phyloP scores from a whole-genome alignment of 1,284 basidiomycete genomes.

The Hemileia vastatrix region DNA sequence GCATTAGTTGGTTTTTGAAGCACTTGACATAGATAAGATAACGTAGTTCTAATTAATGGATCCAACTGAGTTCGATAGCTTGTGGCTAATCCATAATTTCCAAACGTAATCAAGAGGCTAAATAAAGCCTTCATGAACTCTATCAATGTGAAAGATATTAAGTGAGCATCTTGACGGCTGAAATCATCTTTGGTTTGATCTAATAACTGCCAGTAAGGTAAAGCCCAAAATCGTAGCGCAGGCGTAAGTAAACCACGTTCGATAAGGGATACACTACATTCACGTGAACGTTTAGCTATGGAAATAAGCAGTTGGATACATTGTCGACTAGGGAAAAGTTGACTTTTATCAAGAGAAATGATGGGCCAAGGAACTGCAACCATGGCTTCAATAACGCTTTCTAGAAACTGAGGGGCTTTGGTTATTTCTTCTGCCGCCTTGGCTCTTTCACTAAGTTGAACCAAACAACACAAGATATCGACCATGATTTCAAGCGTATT shows the following conservation, averaged over 20 bases:
- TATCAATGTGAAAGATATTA: conserved; percentile 4
- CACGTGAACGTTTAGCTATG: conserved; percentile 10
- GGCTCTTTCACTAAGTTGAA: conserved; percentile 5
- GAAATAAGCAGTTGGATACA: conserved; percentile 10
- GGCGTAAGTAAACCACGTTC: conserved; percentile 19
- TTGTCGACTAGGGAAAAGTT: conserved; percentile 6
- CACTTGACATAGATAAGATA: no score
- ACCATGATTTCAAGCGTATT: conserved; percentile 3
- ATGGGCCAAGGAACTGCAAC: conserved; percentile 21
- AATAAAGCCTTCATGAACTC: conserved; percentile 14
- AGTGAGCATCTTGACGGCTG: not conserved
- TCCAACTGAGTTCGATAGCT: conserved; percentile 14
- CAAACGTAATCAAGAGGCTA: conserved; percentile 8
- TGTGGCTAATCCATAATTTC: conserved; percentile 15
- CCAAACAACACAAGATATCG: conserved; percentile 6
- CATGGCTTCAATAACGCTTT: conserved; percentile 11
- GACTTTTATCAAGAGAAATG: not conserved
- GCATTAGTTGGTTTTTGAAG: conserved; percentile 3
- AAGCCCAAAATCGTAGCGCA: conserved; percentile 14
- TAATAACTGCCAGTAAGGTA: conserved; percentile 19
- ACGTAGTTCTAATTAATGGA: conserved; percentile 14
- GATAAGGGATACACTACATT: conserved; percentile 14
- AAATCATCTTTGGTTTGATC: not conserved
- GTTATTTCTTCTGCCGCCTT: conserved; percentile 17
- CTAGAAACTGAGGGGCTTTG: conserved; percentile 9